Evolutionary conservation across 345 rosid genomes (phyloP).

Genomic region (Salix purpurea): DNA sequence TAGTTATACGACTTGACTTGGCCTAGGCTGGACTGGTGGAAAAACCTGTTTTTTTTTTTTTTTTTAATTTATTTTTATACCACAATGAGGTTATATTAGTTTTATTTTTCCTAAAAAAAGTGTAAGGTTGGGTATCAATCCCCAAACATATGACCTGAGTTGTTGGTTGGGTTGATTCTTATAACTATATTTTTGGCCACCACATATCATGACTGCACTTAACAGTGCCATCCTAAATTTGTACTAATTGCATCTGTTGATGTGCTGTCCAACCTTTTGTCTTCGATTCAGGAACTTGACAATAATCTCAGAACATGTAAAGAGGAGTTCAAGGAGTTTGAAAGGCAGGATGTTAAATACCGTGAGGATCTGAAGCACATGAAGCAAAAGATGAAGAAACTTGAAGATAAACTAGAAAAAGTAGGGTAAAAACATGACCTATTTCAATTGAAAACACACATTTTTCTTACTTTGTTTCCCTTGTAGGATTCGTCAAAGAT

Average conservation of each 20-base stretch:
- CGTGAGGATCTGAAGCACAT: conserved; percentile 86
- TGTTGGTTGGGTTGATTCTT: too few relatives aligned
- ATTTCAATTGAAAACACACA: conserved; percentile 4
- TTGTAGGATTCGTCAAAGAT: conserved; percentile 72
- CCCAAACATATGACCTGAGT: too few relatives aligned
- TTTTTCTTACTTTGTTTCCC: conserved; percentile 24
- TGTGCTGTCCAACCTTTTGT: background rate
- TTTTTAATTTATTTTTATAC: too few relatives aligned
- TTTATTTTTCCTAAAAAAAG: too few relatives aligned
- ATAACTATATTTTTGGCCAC: background rate
- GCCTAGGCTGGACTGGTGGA: too few relatives aligned
- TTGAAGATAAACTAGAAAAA: conserved; percentile 82
- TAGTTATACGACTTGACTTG: too few relatives aligned
- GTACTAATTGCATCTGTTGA: background rate
- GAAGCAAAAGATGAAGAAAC: conserved; percentile 94
- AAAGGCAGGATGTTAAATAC: conserved; percentile 88
- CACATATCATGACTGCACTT: background rate
- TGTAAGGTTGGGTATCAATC: too few relatives aligned
- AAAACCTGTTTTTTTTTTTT: too few relatives aligned
- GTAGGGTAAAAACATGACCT: conserved; percentile 32
- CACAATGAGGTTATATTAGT: too few relatives aligned
- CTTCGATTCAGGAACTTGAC: conserved; percentile 62
- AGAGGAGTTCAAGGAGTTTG: conserved; percentile 92
- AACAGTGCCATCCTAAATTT: background rate
- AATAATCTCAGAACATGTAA: conserved; percentile 60